Conservation (phyloP, 164 flowering plant species). For the Stephania yunnanensis region DNA sequence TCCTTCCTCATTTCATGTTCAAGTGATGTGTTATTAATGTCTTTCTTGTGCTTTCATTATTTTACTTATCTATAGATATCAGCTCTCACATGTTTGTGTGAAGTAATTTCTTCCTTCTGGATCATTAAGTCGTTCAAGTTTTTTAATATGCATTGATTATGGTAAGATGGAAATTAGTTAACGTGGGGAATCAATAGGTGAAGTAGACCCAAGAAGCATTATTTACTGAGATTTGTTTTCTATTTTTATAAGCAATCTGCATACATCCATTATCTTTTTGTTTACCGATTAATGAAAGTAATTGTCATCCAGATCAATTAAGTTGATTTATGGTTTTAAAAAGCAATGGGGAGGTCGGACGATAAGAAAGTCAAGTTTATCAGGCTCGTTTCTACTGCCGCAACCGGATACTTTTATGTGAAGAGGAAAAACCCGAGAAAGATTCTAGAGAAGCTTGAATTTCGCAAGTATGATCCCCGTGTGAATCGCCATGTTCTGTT, state of each 20-base stretch:
- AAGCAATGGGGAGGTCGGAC: constrained; percentile 54
- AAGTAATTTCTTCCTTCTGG: not conserved
- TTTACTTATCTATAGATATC: too few species aligned
- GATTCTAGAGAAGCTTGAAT: constrained; percentile 78
- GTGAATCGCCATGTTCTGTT: constrained; percentile 87
- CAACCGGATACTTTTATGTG: constrained; percentile 91
- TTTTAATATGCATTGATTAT: too few species aligned
- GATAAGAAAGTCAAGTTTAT: constrained; percentile 55
- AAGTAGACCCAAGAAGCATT: not conserved
- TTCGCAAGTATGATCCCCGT: constrained; percentile 84
- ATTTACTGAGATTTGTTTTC: not conserved
- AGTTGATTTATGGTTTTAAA: not conserved
- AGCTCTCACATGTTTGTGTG: too few species aligned
- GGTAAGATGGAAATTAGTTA: not conserved
- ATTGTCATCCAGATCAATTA: constrained; percentile 1
- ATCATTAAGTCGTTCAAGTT: not conserved
- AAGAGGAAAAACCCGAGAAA: constrained; percentile 69
- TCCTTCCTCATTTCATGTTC: too few species aligned
- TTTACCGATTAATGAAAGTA: not conserved
- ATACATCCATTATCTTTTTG: not conserved
- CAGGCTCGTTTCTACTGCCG: constrained; percentile 88
- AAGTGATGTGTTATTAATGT: too few species aligned
- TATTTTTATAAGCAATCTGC: not conserved
- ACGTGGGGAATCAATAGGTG: not conserved
- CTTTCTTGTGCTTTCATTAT: too few species aligned